phyloP scores from a whole-genome alignment of 73 alveolate genomes.

The Effrenium voratum region DNA sequence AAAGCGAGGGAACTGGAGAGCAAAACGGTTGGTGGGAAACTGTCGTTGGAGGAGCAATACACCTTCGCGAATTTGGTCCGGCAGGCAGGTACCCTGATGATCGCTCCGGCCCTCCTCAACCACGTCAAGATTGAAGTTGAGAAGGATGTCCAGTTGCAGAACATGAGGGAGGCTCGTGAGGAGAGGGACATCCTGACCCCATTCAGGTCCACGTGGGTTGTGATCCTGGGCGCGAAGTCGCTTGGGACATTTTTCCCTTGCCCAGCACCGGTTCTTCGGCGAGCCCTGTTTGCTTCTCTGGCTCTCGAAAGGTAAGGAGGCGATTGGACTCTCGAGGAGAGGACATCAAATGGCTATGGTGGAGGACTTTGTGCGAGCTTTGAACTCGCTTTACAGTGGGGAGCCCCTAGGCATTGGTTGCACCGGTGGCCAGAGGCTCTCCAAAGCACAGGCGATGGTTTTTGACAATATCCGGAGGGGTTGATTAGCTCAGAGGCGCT shows the following conservation, averaged over 20 bases:
- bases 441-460: not conserved
- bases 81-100: not conserved
- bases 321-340: not conserved
- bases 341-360: not conserved
- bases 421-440: not conserved
- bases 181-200: not conserved
- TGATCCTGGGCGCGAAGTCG: not conserved
- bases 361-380: not conserved
- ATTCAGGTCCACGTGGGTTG: not conserved
- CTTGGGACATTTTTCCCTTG: not conserved
- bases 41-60: slow-evolving; percentile 2
- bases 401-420: not conserved
- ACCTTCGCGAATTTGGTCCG: not conserved
- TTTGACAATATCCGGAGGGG: not conserved
- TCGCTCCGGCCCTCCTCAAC: not conserved
- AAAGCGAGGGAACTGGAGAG: not conserved
- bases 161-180: not conserved
- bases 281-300: not conserved
- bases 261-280: not conserved
- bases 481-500: not conserved
- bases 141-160: not conserved
- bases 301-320: not conserved
- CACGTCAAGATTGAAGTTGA: not conserved
- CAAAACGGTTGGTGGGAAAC: not conserved
- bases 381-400: not conserved